Base-by-base conservation (phyloP, 2,329 filamentous ascomycete genomes). In the Xylariaceae sp. region DNA sequence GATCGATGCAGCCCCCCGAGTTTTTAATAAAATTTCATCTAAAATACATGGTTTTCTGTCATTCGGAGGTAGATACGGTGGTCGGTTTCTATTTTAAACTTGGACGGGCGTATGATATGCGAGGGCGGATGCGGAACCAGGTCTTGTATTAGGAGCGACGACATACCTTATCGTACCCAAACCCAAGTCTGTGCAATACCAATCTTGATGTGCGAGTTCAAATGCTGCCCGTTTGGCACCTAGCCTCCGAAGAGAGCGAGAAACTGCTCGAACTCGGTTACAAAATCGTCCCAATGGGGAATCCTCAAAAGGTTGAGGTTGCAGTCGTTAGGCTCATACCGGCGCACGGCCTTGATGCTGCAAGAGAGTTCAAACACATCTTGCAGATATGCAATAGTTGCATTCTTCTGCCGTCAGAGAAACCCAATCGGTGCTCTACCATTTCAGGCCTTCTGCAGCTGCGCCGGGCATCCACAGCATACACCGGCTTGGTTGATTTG, bases 241-340 rank as follows among this genome's bases (percentile, higher is more conserved):
- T 28, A 28, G 22, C 22, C 4, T 28, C 22, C 22, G 22, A 28
- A 4, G 22, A 28, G 22, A 28, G 7, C 22, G 22, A 28, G 22
- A 28, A 28, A 28, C 22, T 7, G 22, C 22, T 28, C 22, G n/a
- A 28, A 28, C 22, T 28, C 22, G 22, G 22, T 28, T 28, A 28
- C 7, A 4, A 7, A 28, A 28, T 7, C 4, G 22, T 28, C 22
- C 22, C 22, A 28, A 28, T 28, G 22, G 22, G 22, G 7, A 28
- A 28, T 5, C 4, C 22, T 28, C 22, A 28, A 28, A 28, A 7
- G 22, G 7, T 51, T 38, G 31, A 55, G 31, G 54, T 55, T 55
- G 19, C 51, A 57, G 36, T 57, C 54, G 54, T 51, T 55, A 57
- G 51, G 48, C 33, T 54, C 48, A 17, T 54, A 46, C 54, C 54